Evolutionary conservation across 2,329 filamentous ascomycete species (phyloP).

Genomic region (Venturia effusa): DNA sequence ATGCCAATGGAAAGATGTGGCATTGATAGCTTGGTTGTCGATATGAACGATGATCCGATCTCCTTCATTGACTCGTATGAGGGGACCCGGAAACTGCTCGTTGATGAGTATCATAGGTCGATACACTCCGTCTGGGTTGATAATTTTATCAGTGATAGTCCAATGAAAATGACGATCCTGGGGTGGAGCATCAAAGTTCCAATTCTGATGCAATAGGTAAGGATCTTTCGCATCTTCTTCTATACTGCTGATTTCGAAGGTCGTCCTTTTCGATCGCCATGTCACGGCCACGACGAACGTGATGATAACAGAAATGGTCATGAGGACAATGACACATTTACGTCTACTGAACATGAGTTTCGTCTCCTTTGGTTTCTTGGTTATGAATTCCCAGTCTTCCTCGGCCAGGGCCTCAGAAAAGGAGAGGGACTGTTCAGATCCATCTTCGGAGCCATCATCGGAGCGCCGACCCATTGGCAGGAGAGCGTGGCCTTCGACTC

Average conservation of each 20-base stretch:
- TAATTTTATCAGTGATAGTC: slow-evolving; percentile 43
- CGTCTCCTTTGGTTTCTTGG: not conserved
- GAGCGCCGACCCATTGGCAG: not conserved
- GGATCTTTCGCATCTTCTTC: slow-evolving; percentile 12
- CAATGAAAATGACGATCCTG: slow-evolving; percentile 46
- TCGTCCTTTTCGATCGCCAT: not conserved
- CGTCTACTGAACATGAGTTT: not conserved
- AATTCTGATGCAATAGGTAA: slow-evolving; percentile 44
- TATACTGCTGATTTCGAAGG: not conserved
- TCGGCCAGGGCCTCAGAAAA: not conserved
- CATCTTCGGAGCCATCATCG: slow-evolving; percentile 4
- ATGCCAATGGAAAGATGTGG: slow-evolving; percentile 59
- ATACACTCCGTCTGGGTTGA: slow-evolving; percentile 45
- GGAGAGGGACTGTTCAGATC: not conserved
- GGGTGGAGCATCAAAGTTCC: slow-evolving; percentile 42
- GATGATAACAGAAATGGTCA: not conserved
- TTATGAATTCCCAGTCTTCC: not conserved
- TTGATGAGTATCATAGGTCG: slow-evolving; percentile 67
- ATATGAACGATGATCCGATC: slow-evolving; percentile 51
- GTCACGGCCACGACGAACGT: not conserved
- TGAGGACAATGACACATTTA: not conserved
- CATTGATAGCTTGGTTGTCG: slow-evolving; percentile 49
- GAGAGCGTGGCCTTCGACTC: slow-evolving; percentile 2
- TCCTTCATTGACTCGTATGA: slow-evolving; percentile 51
- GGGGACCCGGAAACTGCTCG: slow-evolving; percentile 61